Evolutionary conservation across 257 asterid genomes (phyloP).

Genomic region (Solanum chilense): DNA sequence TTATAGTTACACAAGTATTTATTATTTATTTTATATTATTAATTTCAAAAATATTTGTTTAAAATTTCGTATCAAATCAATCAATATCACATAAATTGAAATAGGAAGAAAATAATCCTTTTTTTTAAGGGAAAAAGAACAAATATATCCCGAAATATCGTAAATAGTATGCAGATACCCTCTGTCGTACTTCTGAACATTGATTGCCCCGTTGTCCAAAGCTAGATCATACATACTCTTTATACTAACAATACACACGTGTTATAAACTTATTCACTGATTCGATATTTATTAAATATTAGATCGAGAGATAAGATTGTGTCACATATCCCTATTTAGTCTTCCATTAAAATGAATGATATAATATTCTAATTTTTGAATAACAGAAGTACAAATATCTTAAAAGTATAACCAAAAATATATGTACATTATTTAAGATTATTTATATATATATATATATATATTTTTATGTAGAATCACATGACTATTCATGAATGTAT

Average conservation of each 20-base stretch:
- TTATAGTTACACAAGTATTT: too few relatives aligned
- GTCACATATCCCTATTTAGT: background rate
- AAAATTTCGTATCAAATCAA: too few relatives aligned
- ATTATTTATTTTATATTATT: too few relatives aligned
- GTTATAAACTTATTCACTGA: background rate
- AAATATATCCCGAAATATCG: background rate
- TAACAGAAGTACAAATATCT: fast-evolving
- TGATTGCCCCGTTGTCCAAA: too few relatives aligned
- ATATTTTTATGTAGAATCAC: background rate
- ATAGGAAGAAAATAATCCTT: background rate
- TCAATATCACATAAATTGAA: background rate
- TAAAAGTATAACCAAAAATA: too few relatives aligned
- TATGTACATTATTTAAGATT: too few relatives aligned
- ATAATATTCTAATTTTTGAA: too few relatives aligned
- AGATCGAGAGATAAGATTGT: background rate
- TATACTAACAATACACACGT: background rate
- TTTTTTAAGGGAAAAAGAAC: too few relatives aligned
- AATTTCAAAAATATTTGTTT: too few relatives aligned
- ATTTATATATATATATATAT: fast-evolving
- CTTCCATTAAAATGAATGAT: fast-evolving
- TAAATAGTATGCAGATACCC: background rate
- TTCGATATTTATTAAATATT: too few relatives aligned
- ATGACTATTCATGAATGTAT: slow-evolving; percentile 15
- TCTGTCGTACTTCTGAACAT: too few relatives aligned
- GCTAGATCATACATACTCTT: too few relatives aligned